These are phyloP conservation scores for Apiotrichum veenhuisii DNA, from an alignment of 1,284 basidiomycete species.

Conservation along the genomic window DNA sequence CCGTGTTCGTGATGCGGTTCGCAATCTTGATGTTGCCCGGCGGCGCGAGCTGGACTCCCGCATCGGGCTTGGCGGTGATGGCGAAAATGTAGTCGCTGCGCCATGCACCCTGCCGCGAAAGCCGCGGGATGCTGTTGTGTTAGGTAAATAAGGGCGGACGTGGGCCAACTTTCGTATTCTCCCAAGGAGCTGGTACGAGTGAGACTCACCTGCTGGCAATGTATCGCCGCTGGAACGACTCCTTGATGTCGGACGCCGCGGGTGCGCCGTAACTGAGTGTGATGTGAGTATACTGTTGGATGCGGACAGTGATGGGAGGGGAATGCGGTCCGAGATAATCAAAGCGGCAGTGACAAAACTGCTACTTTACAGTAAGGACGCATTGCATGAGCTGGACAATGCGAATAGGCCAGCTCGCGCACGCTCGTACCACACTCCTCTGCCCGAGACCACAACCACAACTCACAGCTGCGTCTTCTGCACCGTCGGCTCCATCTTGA, in stretches of 20 bases:
- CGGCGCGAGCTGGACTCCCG: slow-evolving; percentile 18
- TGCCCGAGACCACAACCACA: not conserved
- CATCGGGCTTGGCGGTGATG: slow-evolving; percentile 36
- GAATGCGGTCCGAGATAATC: no score
- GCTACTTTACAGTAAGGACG: no score
- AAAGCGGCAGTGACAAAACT: no score
- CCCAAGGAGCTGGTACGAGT: no score
- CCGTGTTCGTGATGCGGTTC: slow-evolving; percentile 30
- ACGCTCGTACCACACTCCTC: not conserved
- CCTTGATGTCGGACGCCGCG: slow-evolving; percentile 28
- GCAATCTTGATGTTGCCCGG: slow-evolving; percentile 22
- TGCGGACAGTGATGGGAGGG: no score
- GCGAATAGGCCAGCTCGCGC: no score
- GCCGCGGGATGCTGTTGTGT: slow-evolving; percentile 5
- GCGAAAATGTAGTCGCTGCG: slow-evolving; percentile 43
- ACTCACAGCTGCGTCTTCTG: slow-evolving; percentile 45
- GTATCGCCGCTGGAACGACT: slow-evolving; percentile 37
- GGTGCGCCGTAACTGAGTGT: slow-evolving; percentile 33
- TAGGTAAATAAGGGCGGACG: no score
- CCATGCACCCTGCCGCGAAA: slow-evolving; percentile 7
- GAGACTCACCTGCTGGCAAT: slow-evolving; percentile 16
- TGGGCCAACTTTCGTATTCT: no score
- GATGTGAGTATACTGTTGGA: not conserved
- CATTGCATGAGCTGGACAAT: no score
- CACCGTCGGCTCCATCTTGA: slow-evolving; percentile 46